Evolutionary conservation across 768 basidiomycete genomes (phyloP), one percentile per base, ranked within the genome.

Genomic region (Collybia mongolica): DNA sequence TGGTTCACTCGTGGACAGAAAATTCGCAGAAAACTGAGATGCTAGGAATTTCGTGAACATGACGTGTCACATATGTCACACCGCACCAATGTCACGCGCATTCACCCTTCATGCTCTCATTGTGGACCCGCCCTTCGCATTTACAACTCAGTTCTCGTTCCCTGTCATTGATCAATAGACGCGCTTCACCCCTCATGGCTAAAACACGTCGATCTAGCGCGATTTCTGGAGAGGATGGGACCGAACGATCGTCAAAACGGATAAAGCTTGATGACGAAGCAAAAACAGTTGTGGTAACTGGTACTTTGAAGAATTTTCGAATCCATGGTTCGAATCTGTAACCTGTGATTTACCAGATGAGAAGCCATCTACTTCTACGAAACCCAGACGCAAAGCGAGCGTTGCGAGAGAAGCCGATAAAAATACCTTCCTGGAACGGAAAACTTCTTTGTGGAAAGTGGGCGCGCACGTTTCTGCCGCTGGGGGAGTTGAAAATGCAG

Each of bases 391-490:
- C 4, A 59, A 59, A 32, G 37, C 40, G 1, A 9, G 32, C 11
- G 57, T 54, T 37, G 22, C 48, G 19, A 15, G 39, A 11, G 45
- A 49, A 5, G 28, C 49, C 4, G 65, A 68, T 39, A 44, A 52
- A 6, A 51, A 32, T 24, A 39, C 48, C 4, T 63, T 69, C 47
- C 65, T 68, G n/a, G 53, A 61, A n/a, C 65, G 74, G 40, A 20
- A 49, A 18, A 51, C 61, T 0, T 77, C 71, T 39, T 57, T 61
- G 0, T 88, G 85, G 84, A 86, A 87, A 61, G 72, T 93, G 11
- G 92, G 92, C 1, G 90, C 90, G 3, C 92, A 95, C 60, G 87
- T 93, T 19, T 91, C 90, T 12, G 78, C 87, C 7, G 81, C 84
- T 0, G 90, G 90, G 2, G 92, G 92, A 1, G 81, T 92, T 0